A percentile compares a stretch with the other conserved stretches of the same genome.
phyloP scores from a whole-genome alignment of 192 early-diverging fungal genomes.

The Coemansia sp. region DNA sequence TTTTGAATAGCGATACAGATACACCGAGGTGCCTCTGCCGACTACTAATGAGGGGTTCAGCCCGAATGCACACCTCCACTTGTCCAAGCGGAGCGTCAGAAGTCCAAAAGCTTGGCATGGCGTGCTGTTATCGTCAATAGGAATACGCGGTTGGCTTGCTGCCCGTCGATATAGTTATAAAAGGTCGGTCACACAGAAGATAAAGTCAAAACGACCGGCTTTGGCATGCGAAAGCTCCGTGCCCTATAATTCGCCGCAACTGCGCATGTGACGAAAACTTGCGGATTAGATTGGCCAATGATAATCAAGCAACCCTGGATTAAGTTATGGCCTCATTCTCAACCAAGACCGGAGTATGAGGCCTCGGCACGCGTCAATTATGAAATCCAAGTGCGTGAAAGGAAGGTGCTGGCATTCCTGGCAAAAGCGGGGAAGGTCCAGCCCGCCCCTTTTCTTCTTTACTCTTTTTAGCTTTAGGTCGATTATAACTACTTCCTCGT shows the following conservation, averaged over 20 bases:
- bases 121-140: neutral
- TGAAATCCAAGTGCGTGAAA: no score
- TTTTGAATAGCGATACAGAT: slow-evolving; percentile 12
- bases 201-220: neutral
- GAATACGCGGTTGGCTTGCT: neutral
- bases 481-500: neutral
- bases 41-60: neutral
- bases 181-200: neutral
- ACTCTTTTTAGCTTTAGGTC: neutral
- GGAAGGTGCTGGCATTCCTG: neutral
- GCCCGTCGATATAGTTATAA: neutral
- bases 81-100: slow-evolving; percentile 42
- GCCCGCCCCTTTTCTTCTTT: neutral
- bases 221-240: neutral
- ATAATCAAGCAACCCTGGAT: neutral
- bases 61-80: slow-evolving; percentile 30
- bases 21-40: slow-evolving; percentile 14
- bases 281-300: neutral
- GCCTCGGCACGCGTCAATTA: no score
- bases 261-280: neutral
- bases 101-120: slow-evolving; percentile 50
- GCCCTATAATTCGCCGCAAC: neutral
- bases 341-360: no score
- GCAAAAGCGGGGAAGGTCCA: neutral
- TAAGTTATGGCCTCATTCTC: neutral